Base-by-base conservation (phyloP, 768 basidiomycete species). In the Boletus tylopilopsis region DNA sequence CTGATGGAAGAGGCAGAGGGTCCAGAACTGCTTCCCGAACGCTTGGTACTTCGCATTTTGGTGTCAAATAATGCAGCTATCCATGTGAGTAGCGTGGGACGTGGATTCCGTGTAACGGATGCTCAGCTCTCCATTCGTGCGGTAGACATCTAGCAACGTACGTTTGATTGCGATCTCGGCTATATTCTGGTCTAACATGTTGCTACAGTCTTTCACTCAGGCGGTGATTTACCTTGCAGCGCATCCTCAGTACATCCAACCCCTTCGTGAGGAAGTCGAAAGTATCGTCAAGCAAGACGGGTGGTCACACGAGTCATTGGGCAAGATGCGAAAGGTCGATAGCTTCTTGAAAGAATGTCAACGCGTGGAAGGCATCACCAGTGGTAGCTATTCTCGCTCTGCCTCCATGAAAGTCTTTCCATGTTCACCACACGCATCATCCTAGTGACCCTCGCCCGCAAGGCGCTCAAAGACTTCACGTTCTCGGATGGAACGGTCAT, bases 401-500 rank as follows among this genome's bases (percentile, higher is more conserved):
- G 2, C 16, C 24, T 35, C 13, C 2, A 19, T 19, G n/a, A 4
- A 5, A 15, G 2, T 12, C 7, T 21, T 22, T 4, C 13, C 22
- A n/a, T 54, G 36, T 22, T 37, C 33, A 10, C 32, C 7, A 5
- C 19, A 24, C 43, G 19, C 7, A 10, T 3, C 44, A n/a, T n/a
- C n/a, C n/a, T n/a, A 68, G 68, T 66, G 35, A 47, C 50, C 49
- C 45, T 74, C 50, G 40, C 44, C 6, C 70, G 73, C 33, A 64
- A 59, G 40, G 68, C 66, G 2, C 39, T 67, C 37, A 62, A 62
- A 30, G 61, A 68, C 34, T 56, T 66, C 54, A 70, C 66, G 5
- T 64, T 75, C 45, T 70, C 71, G 0, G 69, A 75, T 45, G 74
- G 71, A 13, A 70, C 45, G 0, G 39, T 50, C n/a, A 27, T 47